Evolutionary conservation across 371 early-diverging fungal genomes (phyloP), one percentile per base, ranked within the genome.

Genomic region (Chytridiales sp.): DNA sequence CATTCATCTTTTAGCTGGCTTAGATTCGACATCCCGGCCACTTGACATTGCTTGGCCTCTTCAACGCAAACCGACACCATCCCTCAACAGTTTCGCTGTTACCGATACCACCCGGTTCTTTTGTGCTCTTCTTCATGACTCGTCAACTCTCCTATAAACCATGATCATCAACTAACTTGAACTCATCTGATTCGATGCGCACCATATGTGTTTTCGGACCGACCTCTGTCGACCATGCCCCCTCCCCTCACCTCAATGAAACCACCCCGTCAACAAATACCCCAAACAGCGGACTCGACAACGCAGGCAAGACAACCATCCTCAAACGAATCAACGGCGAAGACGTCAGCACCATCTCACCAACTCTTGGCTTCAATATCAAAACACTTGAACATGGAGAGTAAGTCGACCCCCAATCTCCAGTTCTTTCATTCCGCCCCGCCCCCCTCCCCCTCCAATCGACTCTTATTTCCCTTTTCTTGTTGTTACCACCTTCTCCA

Each of bases 221-320:
- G 13, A 29, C 50, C 22, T 49, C 50, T 32, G 24, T 11, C 50
- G 9, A 1, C 52, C 26, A 21, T 36, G 5, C 54, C 35, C 3
- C 55, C 1, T 0, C 4, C 0, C 22, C 22, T 6, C 24, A 2
- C 27, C 43, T 22, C 39, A 3, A 8, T 27, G 30, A 9, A 51
- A n/a, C n/a, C n/a, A n/a, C n/a, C n/a, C n/a, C n/a, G n/a, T n/a
- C n/a, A n/a, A n/a, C n/a, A n/a, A n/a, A n/a, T n/a, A n/a, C n/a
- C n/a, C n/a, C n/a, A n/a, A n/a, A 1, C 39, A 89, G 88, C 13
- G 99, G 99, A 0, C 83, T 98, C 17, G 99, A 99, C 78, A 99
- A 98, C 82, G 97, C 99, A 0, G 99, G 99, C 65, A 99, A 99
- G 66, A 99, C 98, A 0, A 98, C 99, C 21, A 93, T 99, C 59